Conservation (phyloP, 2,329 filamentous ascomycete species). For the Byssoonygena ceratinophila region DNA sequence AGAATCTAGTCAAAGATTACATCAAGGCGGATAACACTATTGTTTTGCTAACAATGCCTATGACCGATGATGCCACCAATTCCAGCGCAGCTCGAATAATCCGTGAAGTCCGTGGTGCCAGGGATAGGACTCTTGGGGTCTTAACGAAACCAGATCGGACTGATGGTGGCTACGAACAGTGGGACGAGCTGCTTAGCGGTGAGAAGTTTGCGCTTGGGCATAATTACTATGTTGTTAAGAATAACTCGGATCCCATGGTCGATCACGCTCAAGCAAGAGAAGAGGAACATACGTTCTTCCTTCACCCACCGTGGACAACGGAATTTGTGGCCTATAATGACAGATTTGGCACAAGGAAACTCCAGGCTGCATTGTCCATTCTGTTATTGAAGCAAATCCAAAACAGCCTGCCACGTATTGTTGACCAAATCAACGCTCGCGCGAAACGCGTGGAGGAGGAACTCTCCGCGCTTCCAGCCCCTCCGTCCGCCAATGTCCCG, state of each 20-base stretch:
- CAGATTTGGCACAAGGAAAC: constrained; percentile 44
- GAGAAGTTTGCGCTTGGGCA: constrained; percentile 54
- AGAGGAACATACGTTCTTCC: constrained; percentile 45
- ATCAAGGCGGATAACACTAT: constrained; percentile 59
- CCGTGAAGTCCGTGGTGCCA: constrained; percentile 43
- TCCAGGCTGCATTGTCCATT: constrained; percentile 42
- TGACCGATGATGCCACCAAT: constrained; percentile 68
- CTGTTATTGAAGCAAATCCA: constrained; percentile 41
- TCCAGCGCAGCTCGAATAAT: constrained; percentile 61
- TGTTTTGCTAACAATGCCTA: constrained; percentile 64
- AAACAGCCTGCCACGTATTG: constrained; percentile 27
- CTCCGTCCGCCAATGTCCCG: constrained; percentile 55
- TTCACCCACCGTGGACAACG: constrained; percentile 37
- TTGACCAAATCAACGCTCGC: constrained; percentile 36
- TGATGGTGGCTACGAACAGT: constrained; percentile 45
- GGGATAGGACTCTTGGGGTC: constrained; percentile 57
- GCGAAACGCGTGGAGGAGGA: constrained; percentile 45
- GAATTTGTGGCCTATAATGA: constrained; percentile 30
- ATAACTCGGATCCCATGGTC: constrained; percentile 36
- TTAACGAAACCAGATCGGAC: constrained; percentile 72
- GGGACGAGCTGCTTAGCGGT: constrained; percentile 53
- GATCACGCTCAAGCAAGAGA: constrained; percentile 40
- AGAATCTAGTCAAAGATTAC: constrained; percentile 59
- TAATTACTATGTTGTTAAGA: constrained; percentile 69
- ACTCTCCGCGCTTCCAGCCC: constrained; percentile 53